Conservation (phyloP, 1,284 basidiomycete species). For the Boletus mariae region DNA sequence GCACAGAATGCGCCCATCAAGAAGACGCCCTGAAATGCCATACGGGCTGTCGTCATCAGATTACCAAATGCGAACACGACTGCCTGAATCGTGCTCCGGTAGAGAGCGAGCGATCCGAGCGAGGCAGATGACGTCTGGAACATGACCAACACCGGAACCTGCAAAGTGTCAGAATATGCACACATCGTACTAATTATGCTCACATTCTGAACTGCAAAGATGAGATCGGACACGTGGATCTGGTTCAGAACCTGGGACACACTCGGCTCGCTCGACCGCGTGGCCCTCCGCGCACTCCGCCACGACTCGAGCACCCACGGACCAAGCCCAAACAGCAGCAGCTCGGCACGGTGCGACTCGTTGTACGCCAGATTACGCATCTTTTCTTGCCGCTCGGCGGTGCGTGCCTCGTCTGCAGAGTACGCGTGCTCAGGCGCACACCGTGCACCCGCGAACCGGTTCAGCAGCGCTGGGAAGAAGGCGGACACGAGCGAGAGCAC, state of each 20-base stretch:
- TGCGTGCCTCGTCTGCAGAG: slow-evolving; percentile 52
- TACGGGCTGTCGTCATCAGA: slow-evolving; percentile 56
- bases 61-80: slow-evolving; percentile 61
- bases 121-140: slow-evolving; percentile 68
- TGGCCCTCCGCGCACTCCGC: slow-evolving; percentile 57
- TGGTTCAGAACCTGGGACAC: slow-evolving; percentile 45
- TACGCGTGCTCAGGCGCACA: slow-evolving; percentile 44
- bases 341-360: slow-evolving; percentile 68
- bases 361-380: slow-evolving; percentile 70
- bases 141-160: slow-evolving; percentile 71
- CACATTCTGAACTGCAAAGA: slow-evolving; percentile 67
- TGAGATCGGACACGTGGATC: slow-evolving; percentile 58
- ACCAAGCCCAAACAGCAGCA: slow-evolving; percentile 74
- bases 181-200: slow-evolving; percentile 15
- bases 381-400: slow-evolving; percentile 64
- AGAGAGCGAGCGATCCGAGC: slow-evolving; percentile 72
- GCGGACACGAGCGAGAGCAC: slow-evolving; percentile 58
- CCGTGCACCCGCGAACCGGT: slow-evolving; percentile 42
- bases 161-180: background rate
- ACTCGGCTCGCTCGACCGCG: slow-evolving; percentile 39
- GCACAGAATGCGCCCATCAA: slow-evolving; percentile 79
- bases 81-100: slow-evolving; percentile 71
- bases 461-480: slow-evolving; percentile 50
- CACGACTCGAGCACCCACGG: slow-evolving; percentile 78
- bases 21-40: slow-evolving; percentile 78